Evolutionary conservation across 108 stramenopile species (phyloP).

Genomic region (Epithemia pelagica): DNA sequence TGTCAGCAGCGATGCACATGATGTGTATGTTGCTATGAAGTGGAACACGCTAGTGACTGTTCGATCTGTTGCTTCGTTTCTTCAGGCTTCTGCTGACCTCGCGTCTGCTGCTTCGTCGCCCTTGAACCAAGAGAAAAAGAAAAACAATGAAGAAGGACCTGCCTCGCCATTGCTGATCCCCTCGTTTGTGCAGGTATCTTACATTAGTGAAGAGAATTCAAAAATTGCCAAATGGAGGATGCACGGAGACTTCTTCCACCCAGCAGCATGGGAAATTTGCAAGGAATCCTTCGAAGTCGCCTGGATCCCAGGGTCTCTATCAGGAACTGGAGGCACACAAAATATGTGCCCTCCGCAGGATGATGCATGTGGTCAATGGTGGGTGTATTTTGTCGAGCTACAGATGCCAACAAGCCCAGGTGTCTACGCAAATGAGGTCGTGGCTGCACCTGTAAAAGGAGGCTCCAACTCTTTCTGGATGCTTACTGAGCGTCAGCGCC

Average conservation of each 20-base stretch:
- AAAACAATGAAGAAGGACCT: constrained; percentile 29
- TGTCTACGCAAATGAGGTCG: constrained; percentile 79
- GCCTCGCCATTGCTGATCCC: constrained; percentile 80
- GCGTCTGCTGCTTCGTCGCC: constrained; percentile 63
- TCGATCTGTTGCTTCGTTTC: constrained; percentile 56
- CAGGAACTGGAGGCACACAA: constrained; percentile 65
- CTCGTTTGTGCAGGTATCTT: constrained; percentile 80
- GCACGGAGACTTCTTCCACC: constrained; percentile 84
- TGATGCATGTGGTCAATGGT: constrained; percentile 79
- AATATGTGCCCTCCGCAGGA: constrained; percentile 43
- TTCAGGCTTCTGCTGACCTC: constrained; percentile 83
- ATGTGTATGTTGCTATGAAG: constrained; percentile 73
- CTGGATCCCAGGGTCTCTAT: constrained; percentile 75
- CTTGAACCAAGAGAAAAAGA: not conserved
- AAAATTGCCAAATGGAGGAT: constrained; percentile 78
- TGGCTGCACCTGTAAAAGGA: constrained; percentile 65
- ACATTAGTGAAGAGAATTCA: constrained; percentile 82
- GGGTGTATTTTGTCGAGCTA: constrained; percentile 80
- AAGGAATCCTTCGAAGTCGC: constrained; percentile 81
- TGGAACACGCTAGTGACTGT: constrained; percentile 78
- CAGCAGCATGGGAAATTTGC: constrained; percentile 85
- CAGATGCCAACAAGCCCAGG: constrained; percentile 82
- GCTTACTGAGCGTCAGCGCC: constrained; percentile 77
- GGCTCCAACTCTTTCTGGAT: constrained; percentile 83
- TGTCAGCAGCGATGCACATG: constrained; percentile 79